phyloP scores from a whole-genome alignment of 352 stramenopile species.

The Lagenidium giganteum region DNA sequence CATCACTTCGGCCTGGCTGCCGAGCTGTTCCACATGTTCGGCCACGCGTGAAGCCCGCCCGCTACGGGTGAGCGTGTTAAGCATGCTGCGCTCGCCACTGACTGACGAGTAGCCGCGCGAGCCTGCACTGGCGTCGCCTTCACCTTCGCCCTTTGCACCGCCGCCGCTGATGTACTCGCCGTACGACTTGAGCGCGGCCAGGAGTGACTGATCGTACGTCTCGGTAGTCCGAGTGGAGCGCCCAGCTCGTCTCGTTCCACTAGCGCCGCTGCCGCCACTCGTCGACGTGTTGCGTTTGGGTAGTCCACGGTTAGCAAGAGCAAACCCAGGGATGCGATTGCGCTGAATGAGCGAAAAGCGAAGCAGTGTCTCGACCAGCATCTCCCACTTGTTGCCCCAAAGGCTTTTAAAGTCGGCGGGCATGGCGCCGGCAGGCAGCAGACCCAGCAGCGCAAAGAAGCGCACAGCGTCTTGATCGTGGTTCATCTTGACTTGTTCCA shows the following conservation, averaged over 20 bases:
- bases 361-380: constrained; percentile 54
- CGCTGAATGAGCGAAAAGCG: constrained; percentile 75
- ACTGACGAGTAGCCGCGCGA: too few relatives aligned
- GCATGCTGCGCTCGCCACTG: constrained; percentile 30
- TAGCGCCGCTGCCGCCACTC: constrained; percentile 8
- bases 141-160: not conserved
- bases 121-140: not conserved
- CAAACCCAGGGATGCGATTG: constrained; percentile 65
- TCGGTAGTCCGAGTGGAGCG: constrained; percentile 7
- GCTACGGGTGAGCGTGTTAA: constrained; percentile 69
- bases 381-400: constrained; percentile 62
- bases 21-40: constrained; percentile 67
- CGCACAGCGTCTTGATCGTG: constrained; percentile 62
- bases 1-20: constrained; percentile 65
- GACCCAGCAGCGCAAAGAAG: constrained; percentile 69
- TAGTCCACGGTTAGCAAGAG: constrained; percentile 45
- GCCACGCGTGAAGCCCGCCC: constrained; percentile 43
- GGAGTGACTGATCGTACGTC: constrained; percentile 53
- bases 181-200: constrained; percentile 63
- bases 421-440: constrained; percentile 69
- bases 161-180: constrained; percentile 61
- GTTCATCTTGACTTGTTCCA: constrained; percentile 67
- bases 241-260: constrained; percentile 11
- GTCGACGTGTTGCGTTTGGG: constrained; percentile 26
- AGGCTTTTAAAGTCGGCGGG: constrained; percentile 74